Evolutionary conservation across 2,329 filamentous ascomycete species (phyloP).

Genomic region (Pyricularia sp.): DNA sequence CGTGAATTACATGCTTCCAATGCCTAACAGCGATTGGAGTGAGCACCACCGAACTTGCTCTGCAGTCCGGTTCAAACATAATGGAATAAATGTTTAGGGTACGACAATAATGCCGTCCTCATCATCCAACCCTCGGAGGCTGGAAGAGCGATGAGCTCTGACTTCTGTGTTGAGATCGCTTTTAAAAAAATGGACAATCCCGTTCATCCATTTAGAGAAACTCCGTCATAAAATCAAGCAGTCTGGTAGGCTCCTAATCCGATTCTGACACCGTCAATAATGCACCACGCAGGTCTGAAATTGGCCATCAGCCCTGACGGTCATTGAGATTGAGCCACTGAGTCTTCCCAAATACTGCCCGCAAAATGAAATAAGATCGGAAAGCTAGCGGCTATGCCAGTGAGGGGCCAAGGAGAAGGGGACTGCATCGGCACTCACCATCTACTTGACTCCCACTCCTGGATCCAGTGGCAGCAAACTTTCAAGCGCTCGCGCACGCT

Average conservation of each 20-base stretch:
- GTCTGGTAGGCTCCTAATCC: background rate
- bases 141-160: background rate
- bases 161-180: background rate
- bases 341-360: background rate
- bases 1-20: background rate
- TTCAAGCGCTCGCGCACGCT: conserved; percentile 74
- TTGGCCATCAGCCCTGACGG: background rate
- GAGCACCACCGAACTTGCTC: background rate
- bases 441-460: conserved; percentile 44
- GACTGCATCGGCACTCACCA: conserved; percentile 1
- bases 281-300: background rate
- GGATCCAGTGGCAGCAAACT: conserved; percentile 68
- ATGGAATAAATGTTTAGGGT: background rate
- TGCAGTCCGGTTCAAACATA: background rate
- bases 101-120: background rate
- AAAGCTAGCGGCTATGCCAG: background rate
- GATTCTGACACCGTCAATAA: background rate
- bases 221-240: background rate
- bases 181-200: background rate
- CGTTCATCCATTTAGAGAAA: background rate
- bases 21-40: background rate
- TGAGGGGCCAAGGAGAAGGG: background rate
- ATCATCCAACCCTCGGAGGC: background rate
- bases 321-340: background rate
- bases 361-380: background rate